phyloP scores from a whole-genome alignment of 164 flowering plant genomes.

The Cinnamomum micranthum region DNA sequence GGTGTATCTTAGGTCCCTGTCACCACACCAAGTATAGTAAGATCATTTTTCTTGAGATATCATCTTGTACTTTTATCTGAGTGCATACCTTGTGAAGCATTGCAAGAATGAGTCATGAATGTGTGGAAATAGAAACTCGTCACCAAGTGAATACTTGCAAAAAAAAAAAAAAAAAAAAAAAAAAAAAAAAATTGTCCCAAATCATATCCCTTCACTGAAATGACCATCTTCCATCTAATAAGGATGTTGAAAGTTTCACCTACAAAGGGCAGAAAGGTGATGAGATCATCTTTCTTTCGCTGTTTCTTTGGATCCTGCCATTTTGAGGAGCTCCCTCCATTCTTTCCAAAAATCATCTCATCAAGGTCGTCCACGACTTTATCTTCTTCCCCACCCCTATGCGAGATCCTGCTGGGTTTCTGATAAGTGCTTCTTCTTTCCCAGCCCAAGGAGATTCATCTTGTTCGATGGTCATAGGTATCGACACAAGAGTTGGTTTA shows the following conservation, averaged over 20 bases:
- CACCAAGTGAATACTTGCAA: background rate
- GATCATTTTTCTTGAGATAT: too few species aligned
- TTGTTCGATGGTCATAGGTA: constrained; percentile 82
- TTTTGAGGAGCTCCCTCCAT: constrained; percentile 53
- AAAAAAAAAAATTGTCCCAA: background rate
- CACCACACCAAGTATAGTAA: too few species aligned
- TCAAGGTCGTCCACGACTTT: constrained; percentile 95
- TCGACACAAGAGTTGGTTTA: constrained; percentile 83
- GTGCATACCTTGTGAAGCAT: too few species aligned
- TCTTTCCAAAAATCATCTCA: constrained; percentile 95
- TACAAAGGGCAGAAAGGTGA: constrained; percentile 29
- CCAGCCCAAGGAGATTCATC: constrained; percentile 78
- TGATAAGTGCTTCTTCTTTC: constrained; percentile 65
- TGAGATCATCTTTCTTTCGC: constrained; percentile 78
- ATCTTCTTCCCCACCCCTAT: constrained; percentile 54
- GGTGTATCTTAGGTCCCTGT: too few species aligned
- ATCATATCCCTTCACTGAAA: background rate
- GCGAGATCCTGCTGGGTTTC: constrained; percentile 62
- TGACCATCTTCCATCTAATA: background rate
- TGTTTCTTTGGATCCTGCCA: constrained; percentile 57
- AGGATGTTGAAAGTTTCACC: background rate
- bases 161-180: background rate
- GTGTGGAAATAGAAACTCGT: background rate
- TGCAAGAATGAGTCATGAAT: too few species aligned
- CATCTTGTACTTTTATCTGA: too few species aligned